Evolutionary conservation across 2,329 filamentous ascomycete genomes (phyloP).

Genomic region (Pyrenophora tritici-repentis): DNA sequence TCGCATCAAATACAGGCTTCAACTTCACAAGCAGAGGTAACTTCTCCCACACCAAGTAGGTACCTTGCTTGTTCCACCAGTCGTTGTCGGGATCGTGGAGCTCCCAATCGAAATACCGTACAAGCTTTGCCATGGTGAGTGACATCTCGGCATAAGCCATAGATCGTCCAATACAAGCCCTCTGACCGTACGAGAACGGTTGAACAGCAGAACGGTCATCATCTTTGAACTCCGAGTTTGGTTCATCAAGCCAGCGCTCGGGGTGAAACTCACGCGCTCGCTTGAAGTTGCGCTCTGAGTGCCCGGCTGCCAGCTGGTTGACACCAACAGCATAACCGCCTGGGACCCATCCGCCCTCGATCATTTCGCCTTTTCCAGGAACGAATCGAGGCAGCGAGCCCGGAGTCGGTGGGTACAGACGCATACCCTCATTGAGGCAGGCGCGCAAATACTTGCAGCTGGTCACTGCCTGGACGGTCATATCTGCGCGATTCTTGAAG

Average conservation of each 20-base stretch:
- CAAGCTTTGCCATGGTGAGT: slow-evolving; percentile 3
- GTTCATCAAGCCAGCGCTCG: slow-evolving; percentile 12
- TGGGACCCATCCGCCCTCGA: slow-evolving; percentile 22
- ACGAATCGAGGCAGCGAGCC: slow-evolving; percentile 20
- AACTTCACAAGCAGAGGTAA: slow-evolving; percentile 2
- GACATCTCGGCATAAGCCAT: slow-evolving; percentile 8
- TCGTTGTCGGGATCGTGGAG: background rate
- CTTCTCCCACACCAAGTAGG: slow-evolving; percentile 12
- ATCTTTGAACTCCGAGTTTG: slow-evolving; percentile 18
- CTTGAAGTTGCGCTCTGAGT: slow-evolving; percentile 24
- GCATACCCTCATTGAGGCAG: slow-evolving; percentile 23
- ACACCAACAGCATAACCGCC: slow-evolving; percentile 25
- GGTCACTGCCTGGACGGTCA: slow-evolving; percentile 6
- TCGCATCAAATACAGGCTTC: slow-evolving; percentile 1
- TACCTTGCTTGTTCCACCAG: slow-evolving; percentile 5
- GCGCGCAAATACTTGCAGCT: slow-evolving; percentile 20
- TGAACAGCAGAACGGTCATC: slow-evolving; percentile 39
- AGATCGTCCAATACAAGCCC: slow-evolving; percentile 19
- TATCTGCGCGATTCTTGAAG: slow-evolving; percentile 15
- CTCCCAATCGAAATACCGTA: slow-evolving; percentile 6
- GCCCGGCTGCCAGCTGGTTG: slow-evolving; percentile 19
- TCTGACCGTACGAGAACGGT: slow-evolving; percentile 21
- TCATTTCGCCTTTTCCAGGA: slow-evolving; percentile 19
- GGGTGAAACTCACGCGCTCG: slow-evolving; percentile 17
- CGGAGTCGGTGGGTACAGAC: slow-evolving; percentile 20